phyloP scores from a whole-genome alignment of 768 basidiomycete genomes.

The Podaxis rugospora region DNA sequence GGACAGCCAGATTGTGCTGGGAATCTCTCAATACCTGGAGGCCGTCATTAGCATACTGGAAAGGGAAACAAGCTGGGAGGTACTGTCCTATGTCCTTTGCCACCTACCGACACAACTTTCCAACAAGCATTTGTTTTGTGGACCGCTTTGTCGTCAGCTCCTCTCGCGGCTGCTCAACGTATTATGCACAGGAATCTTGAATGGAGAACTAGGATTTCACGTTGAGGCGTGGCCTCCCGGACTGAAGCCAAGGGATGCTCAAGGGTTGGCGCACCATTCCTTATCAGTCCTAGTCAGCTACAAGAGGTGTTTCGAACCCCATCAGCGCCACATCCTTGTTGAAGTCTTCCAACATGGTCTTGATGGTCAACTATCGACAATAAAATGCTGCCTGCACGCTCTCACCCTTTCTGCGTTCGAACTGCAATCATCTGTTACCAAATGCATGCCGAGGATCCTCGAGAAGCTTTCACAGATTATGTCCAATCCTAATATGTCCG shows the following conservation, averaged over 20 bases:
- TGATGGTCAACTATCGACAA: conserved; percentile 65
- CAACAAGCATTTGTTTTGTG: conserved; percentile 97
- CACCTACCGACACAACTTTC: conserved; percentile 87
- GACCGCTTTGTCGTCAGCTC: conserved; percentile 66
- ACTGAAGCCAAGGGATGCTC: conserved; percentile 75
- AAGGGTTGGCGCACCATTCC: conserved; percentile 83
- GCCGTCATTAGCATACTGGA: conserved; percentile 63
- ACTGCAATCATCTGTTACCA: conserved; percentile 75
- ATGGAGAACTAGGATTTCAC: conserved; percentile 49
- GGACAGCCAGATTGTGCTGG: conserved; percentile 47
- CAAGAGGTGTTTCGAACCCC: conserved; percentile 66
- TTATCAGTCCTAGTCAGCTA: conserved; percentile 88
- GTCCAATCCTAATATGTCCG: conserved; percentile 88
- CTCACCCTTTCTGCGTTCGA: conserved; percentile 87
- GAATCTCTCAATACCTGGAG: conserved; percentile 69
- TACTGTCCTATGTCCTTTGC: conserved; percentile 87
- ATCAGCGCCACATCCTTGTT: conserved; percentile 64
- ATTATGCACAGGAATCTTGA: conserved; percentile 64
- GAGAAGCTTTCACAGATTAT: conserved; percentile 91
- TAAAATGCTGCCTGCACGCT: conserved; percentile 88
- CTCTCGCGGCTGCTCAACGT: conserved; percentile 59
- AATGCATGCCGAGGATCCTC: conserved; percentile 73
- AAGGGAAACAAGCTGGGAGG: conserved; percentile 84
- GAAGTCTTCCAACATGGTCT: conserved; percentile 70
- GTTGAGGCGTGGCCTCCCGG: conserved; percentile 56